phyloP scores from a whole-genome alignment of 306 rosid species.

The Cucumis hystrix region DNA sequence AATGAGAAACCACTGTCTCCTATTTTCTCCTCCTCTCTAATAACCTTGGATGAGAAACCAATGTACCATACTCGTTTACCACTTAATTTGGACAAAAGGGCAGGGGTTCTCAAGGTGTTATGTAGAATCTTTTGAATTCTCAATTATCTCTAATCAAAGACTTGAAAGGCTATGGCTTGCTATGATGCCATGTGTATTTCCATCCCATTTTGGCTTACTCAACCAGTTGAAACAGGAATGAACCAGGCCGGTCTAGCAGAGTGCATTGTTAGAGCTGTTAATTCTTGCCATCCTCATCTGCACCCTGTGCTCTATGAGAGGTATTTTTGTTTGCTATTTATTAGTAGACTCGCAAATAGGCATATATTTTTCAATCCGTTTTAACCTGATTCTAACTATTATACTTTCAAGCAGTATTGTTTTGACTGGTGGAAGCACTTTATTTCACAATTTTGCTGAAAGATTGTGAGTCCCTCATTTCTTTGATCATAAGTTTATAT shows the following conservation, averaged over 20 bases:
- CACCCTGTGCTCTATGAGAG: conserved; percentile 84
- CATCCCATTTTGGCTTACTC: conserved; percentile 4
- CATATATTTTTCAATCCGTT: background rate
- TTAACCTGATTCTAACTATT: background rate
- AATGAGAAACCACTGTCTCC: background rate
- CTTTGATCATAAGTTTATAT: background rate
- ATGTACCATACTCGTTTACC: background rate
- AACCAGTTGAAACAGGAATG: conserved; percentile 50
- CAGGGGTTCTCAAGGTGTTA: background rate
- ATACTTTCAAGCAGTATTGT: conserved; percentile 50
- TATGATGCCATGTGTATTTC: background rate
- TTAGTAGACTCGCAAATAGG: background rate
- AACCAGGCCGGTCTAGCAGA: conserved; percentile 92
- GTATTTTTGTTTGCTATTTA: conserved; percentile 18
- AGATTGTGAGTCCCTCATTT: conserved; percentile 54
- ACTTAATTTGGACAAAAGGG: background rate
- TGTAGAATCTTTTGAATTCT: background rate
- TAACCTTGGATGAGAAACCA: background rate
- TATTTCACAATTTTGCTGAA: conserved; percentile 68
- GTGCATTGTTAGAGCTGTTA: conserved; percentile 77
- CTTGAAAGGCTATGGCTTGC: background rate
- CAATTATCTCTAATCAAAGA: background rate
- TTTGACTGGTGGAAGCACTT: conserved; percentile 86
- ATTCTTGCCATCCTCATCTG: conserved; percentile 70
- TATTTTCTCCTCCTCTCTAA: background rate